Evolutionary conservation across 257 asterid species (phyloP), one percentile per base, ranked within the genome.

Genomic region (Ligustrum vulgare): DNA sequence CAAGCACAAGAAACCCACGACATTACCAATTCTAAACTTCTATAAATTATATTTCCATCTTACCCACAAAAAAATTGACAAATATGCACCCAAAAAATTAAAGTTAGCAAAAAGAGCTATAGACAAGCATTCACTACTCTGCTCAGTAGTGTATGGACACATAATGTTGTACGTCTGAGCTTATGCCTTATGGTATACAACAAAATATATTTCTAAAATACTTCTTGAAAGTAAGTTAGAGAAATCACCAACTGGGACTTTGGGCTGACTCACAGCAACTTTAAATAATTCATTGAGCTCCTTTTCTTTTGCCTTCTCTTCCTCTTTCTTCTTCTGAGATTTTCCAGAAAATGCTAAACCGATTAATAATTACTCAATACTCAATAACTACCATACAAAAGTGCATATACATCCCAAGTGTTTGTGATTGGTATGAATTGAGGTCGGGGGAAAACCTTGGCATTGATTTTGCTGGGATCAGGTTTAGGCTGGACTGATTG

Each of bases 271-370:
- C 62, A 95, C 86, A 37, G 99, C 98, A 74, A 95, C 86, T 82
- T 93, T 93, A 77, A 95, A 84, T 82, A 95, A 74, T 35, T 95
- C 99, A 37, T 79, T 85, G 67, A 95, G 90, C 91, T 95, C 99
- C 89, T 82, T 91, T 85, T 95, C 98, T 74, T 84, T 89, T 2
- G 94, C 96, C 86, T 80, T 86, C 90, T 91, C 99, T 82, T 95
- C 99, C 45, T 95, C 99, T 80, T 89, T 95, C 93, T 95, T 95
- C 89, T 93, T 95, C 99, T 95, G 96, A 77, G 60, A 33, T 78
- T 28, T 72, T 74, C 78, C 47, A 70, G 34, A 76, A 69, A 63
- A 25, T 35, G 60, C 73, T 71, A 18, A 33, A 73, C 6, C 3
- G 13, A 35, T 37, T 23, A 73, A 51, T 22, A 41, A 63, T 25